A percentile compares a stretch with the other conserved stretches of the same genome.
phyloP scores from a whole-genome alignment of 2,329 filamentous ascomycete species.

The Colletotrichum paranaense region DNA sequence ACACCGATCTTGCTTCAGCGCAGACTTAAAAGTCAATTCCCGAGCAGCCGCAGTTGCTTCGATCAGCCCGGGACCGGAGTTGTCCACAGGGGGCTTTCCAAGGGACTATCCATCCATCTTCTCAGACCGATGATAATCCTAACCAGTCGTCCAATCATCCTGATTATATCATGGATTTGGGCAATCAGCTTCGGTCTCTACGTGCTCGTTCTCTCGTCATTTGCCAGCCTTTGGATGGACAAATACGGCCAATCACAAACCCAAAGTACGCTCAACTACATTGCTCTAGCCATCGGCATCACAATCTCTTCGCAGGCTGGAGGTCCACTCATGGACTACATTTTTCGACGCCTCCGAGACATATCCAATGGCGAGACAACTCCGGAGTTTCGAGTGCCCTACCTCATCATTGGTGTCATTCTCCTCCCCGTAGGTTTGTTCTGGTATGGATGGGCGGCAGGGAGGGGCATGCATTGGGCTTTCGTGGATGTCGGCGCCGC shows the following conservation, averaged over 20 bases:
- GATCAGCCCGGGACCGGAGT: neutral
- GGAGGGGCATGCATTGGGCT: slow-evolving; percentile 63
- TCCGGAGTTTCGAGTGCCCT: slow-evolving; percentile 62
- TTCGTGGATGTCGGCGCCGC: slow-evolving; percentile 67
- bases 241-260: slow-evolving; percentile 58
- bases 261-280: slow-evolving; percentile 60
- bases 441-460: slow-evolving; percentile 68
- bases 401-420: slow-evolving; percentile 63
- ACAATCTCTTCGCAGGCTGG: slow-evolving; percentile 50
- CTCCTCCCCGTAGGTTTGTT: slow-evolving; percentile 66
- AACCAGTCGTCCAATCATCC: slow-evolving; percentile 55
- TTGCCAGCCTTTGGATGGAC: slow-evolving; percentile 58
- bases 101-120: neutral
- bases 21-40: neutral
- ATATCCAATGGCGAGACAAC: slow-evolving; percentile 19
- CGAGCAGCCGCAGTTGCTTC: neutral
- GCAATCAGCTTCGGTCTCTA: slow-evolving; percentile 62
- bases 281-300: slow-evolving; percentile 59
- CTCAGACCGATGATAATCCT: neutral
- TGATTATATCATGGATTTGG: slow-evolving; percentile 56
- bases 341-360: slow-evolving; percentile 43
- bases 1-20: neutral
- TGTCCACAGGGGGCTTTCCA: neutral
- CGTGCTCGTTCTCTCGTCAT: slow-evolving; percentile 64
- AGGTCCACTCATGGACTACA: slow-evolving; percentile 49